Conservation (phyloP, 2,329 filamentous ascomycete genomes). For the Beauveria sp. region DNA sequence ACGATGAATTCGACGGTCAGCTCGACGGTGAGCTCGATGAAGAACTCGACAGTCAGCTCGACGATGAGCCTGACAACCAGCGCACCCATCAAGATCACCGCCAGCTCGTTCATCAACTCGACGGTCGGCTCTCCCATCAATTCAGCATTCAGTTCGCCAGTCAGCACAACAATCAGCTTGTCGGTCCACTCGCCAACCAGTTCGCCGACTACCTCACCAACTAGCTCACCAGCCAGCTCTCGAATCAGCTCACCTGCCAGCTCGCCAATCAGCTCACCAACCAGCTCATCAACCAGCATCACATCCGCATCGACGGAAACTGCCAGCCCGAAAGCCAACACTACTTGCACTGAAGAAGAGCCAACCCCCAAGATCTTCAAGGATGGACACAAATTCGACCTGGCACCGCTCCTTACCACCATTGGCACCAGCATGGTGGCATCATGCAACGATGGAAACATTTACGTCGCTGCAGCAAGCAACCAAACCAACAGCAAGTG, state of each 20-base stretch:
- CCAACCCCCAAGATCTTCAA: conserved; percentile 13
- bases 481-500: conserved; percentile 15
- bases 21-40: not conserved
- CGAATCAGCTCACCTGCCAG: not conserved
- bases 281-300: not conserved
- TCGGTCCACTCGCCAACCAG: no score
- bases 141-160: not conserved
- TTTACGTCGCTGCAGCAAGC: conserved; percentile 21
- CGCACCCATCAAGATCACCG: no score
- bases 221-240: not conserved
- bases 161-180: not conserved
- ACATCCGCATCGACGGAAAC: not conserved
- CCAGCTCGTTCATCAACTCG: no score
- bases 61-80: no score
- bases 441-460: conserved; percentile 27
- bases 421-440: conserved; percentile 17
- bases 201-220: not conserved
- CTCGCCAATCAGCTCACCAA: not conserved
- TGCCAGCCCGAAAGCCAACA: not conserved
- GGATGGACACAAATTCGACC: conserved; percentile 16
- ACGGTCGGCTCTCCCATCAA: no score
- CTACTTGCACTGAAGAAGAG: not conserved
- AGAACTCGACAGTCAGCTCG: not conserved
- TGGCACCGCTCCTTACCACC: conserved; percentile 17
- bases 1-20: no score